These are phyloP conservation scores for Geranomyces variabilis DNA, from an alignment of 192 early-diverging fungal species.

Conservation along the genomic window DNA sequence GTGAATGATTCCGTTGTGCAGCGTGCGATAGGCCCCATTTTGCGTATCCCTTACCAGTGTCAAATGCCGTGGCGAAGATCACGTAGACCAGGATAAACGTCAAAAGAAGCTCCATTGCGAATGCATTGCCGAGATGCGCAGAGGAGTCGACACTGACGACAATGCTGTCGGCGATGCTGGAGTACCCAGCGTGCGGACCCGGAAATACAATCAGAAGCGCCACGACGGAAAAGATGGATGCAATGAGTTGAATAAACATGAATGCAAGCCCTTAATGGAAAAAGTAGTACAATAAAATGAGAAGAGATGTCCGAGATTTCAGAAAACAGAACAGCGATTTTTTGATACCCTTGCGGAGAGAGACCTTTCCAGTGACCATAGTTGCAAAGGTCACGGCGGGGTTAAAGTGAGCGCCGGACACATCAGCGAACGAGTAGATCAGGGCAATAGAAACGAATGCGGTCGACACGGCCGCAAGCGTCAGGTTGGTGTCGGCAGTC, in stretches of 20 bases:
- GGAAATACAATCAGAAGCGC: slow-evolving; percentile 60
- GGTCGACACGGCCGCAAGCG: slow-evolving; percentile 53
- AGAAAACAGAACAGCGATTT: too few species aligned
- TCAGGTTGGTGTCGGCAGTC: slow-evolving; percentile 50
- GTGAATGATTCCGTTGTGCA: too few species aligned
- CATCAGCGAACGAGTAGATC: slow-evolving; percentile 70
- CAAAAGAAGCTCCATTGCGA: slow-evolving; percentile 62
- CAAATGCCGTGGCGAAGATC: slow-evolving; percentile 68
- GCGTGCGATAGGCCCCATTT: too few species aligned
- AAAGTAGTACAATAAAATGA: background rate
- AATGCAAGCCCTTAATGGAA: slow-evolving; percentile 51
- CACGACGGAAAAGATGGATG: slow-evolving; percentile 51
- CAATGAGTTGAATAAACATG: slow-evolving; percentile 58
- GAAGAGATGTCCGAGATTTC: too few species aligned
- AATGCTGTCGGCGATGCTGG: slow-evolving; percentile 43
- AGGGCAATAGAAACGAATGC: slow-evolving; percentile 56
- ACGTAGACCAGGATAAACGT: slow-evolving; percentile 68
- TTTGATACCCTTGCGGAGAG: slow-evolving; percentile 60
- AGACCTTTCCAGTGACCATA: slow-evolving; percentile 60
- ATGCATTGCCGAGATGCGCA: slow-evolving; percentile 51
- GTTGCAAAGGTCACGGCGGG: slow-evolving; percentile 67
- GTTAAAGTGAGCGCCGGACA: slow-evolving; percentile 69
- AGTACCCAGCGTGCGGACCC: slow-evolving; percentile 34
- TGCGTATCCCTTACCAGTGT: slow-evolving; percentile 49
- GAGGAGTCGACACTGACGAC: slow-evolving; percentile 47